Evolutionary conservation across 2,329 filamentous ascomycete genomes (phyloP), one percentile per base, ranked within the genome.

Genomic region (Diplocarpon rosae): DNA sequence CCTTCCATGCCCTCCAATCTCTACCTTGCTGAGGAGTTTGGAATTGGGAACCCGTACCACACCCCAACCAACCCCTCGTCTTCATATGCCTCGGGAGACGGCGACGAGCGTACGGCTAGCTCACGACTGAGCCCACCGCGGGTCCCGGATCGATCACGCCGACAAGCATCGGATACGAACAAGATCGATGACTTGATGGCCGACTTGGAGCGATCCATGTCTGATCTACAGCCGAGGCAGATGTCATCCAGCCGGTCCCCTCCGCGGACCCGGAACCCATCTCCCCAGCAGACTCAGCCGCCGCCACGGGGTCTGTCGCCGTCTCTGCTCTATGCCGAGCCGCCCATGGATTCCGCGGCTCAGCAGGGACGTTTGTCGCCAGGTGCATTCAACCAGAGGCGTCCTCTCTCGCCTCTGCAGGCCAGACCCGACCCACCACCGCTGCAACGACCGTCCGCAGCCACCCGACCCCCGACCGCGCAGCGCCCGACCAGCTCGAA

Each of bases 21-120:
- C 34, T 75, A 80, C 53, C 65, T 80, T 7, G 73, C 71, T 1
- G 70, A 68, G 28, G 77, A 80, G 46, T 80, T 80, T 52, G 76
- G 76, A 10, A 61, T 69, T 17, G 70, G 73, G 29, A 82, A 82
- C 53, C 74, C 77, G 0, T 81, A 83, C 54, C 79, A 85, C 54
- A 71, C 73, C 3, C 66, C 76, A 0, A 76, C 78, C 1, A 72
- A 75, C 48, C 86, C 81, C 1, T 71, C 73, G 20, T 80, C 78
- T 0, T 85, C 82, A 0, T 77, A 73, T 14, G 71, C 72, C 36
- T 85, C 80, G 2, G 72, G 69, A 1, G 73, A 70, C 32, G 82
- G 77, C 43, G 70, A 72, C n/a, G 65, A 64, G 1, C 76, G 76
- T 54, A 73, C 74, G 48, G 65, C 72, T 1, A 84, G 80, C 56